These are phyloP conservation scores for Alopecurus myosuroides DNA, from an alignment of 176 grass and related monocot genomes.

Conservation along the genomic window DNA sequence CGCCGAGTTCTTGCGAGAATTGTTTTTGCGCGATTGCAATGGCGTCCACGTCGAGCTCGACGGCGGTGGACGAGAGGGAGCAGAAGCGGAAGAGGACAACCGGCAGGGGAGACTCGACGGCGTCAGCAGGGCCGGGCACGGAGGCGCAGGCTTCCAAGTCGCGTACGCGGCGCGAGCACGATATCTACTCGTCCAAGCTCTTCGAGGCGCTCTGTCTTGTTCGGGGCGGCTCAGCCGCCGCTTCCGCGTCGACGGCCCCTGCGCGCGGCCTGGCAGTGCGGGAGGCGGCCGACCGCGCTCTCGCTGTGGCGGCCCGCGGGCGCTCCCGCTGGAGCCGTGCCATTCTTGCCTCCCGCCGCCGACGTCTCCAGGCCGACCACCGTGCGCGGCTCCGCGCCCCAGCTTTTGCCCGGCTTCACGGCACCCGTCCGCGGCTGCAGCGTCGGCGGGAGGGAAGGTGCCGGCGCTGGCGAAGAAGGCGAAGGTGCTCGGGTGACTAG, in stretches of 20 bases:
- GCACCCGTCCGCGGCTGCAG: neutral
- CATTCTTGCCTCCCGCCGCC: too few relatives aligned
- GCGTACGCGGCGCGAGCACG: too few relatives aligned
- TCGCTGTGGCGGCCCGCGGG: too few relatives aligned
- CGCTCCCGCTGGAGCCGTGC: too few relatives aligned
- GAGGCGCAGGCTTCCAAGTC: too few relatives aligned
- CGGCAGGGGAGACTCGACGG: neutral
- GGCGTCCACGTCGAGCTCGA: constrained; percentile 39
- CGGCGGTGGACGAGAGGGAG: constrained; percentile 16
- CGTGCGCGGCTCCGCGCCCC: constrained; percentile 17
- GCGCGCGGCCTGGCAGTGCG: constrained; percentile 47
- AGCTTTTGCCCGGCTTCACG: neutral
- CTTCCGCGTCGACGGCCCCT: neutral
- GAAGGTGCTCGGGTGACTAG: constrained; percentile 58
- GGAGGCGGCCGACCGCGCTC: constrained; percentile 65
- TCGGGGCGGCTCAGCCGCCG: neutral
- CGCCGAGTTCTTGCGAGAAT: neutral
- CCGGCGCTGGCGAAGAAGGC: constrained; percentile 41
- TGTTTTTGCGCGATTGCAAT: constrained; percentile 39
- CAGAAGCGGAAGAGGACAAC: constrained; percentile 46
- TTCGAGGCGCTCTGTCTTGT: constrained; percentile 69
- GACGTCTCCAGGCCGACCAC: too few relatives aligned
- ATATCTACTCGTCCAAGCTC: too few relatives aligned
- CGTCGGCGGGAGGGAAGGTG: neutral
- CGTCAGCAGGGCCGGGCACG: constrained; percentile 25